phyloP scores from a whole-genome alignment of 139 green algal genomes.

The Chlorella vulgaris region DNA sequence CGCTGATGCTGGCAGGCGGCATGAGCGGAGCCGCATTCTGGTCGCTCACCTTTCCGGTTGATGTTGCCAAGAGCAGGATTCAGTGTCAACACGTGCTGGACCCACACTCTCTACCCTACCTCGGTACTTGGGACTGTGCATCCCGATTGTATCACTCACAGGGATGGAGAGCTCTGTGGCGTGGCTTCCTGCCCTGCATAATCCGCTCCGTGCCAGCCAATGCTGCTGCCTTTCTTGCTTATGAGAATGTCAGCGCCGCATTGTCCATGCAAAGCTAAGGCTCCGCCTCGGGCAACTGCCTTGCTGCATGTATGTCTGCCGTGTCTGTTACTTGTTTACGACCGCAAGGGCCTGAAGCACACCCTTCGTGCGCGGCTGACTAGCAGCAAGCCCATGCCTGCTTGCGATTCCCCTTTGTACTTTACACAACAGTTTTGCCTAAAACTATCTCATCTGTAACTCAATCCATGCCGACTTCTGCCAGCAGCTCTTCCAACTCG shows the following conservation, averaged over 20 bases:
- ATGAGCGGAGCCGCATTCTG: constrained; percentile 76
- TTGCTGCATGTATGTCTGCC: too few species aligned
- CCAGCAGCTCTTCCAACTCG: not conserved
- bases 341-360: too few species aligned
- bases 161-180: constrained; percentile 57
- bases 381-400: not conserved
- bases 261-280: not conserved
- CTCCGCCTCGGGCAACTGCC: too few species aligned
- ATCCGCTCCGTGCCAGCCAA: constrained; percentile 71
- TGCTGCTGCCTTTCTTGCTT: constrained; percentile 69
- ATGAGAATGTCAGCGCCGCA: constrained; percentile 54
- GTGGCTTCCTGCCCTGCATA: constrained; percentile 69
- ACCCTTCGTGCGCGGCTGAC: too few species aligned
- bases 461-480: too few species aligned
- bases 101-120: constrained; percentile 57
- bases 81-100: constrained; percentile 58
- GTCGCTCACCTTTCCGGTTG: constrained; percentile 66
- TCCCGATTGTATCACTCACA: constrained; percentile 49
- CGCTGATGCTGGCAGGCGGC: constrained; percentile 71
- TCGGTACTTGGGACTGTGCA: constrained; percentile 58
- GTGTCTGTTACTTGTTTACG: not conserved
- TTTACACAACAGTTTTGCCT: too few species aligned
- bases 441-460: too few species aligned
- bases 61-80: constrained; percentile 74
- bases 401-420: not conserved